Evolutionary conservation across 179 eudicot genomes (phyloP).

Genomic region (Spinacia oleracea): DNA sequence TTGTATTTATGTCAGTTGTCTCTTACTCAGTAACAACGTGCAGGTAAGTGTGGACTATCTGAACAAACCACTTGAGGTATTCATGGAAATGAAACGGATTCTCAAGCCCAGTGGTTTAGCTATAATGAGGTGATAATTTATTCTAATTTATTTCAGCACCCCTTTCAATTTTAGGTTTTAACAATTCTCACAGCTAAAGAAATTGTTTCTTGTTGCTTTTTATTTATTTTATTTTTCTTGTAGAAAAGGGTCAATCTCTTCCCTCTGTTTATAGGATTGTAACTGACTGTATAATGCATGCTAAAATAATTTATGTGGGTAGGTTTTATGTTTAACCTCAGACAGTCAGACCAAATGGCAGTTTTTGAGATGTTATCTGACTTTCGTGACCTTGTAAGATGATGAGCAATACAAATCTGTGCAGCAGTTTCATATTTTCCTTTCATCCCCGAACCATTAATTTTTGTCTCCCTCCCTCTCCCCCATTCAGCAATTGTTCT

Average conservation of each 20-base stretch:
- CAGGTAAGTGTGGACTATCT: slow-evolving; percentile 98
- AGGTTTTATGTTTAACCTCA: not conserved
- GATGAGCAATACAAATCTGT: not conserved
- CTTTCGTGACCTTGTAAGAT: not conserved
- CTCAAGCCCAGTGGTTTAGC: slow-evolving; percentile 94
- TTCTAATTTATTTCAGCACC: no score
- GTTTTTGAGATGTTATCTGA: not conserved
- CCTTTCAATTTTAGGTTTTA: not conserved
- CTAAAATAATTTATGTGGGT: not conserved
- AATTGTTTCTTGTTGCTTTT: not conserved
- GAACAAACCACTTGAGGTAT: slow-evolving; percentile 82
- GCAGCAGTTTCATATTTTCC: not conserved
- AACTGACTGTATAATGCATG: not conserved
- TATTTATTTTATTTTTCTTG: not conserved
- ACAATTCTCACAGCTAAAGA: not conserved
- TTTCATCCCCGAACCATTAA: not conserved
- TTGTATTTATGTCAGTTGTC: not conserved
- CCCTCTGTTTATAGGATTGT: not conserved
- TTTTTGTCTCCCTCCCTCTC: not conserved
- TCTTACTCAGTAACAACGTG: slow-evolving; percentile 21
- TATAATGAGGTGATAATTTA: slow-evolving; percentile 76
- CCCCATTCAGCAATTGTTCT: not conserved
- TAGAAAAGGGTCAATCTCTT: not conserved
- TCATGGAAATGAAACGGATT: slow-evolving; percentile 86
- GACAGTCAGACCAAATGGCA: not conserved